Percentiles rank a stretch among this genome's conserved stretches.
These are phyloP conservation scores for Barnettozyma sp. DNA, from an alignment of 805 yeast species.

Conservation along the genomic window DNA sequence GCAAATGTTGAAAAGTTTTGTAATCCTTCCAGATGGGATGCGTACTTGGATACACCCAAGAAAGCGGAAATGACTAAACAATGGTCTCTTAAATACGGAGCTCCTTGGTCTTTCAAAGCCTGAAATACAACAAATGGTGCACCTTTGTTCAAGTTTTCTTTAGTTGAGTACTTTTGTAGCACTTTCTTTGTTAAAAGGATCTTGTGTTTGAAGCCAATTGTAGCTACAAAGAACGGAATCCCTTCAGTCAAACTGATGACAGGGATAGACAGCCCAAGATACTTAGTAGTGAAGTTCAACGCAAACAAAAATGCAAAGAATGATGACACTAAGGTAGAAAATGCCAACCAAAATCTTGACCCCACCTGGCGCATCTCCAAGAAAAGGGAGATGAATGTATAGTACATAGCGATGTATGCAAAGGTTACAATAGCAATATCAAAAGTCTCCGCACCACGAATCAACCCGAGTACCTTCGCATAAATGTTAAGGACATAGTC, in stretches of 20 bases:
- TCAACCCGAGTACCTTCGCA: constrained; percentile 36
- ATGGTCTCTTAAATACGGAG: constrained; percentile 58
- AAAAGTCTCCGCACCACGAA: constrained; percentile 73
- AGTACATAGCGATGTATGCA: constrained; percentile 85
- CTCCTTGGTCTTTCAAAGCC: constrained; percentile 32
- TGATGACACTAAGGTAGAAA: constrained; percentile 71
- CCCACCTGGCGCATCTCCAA: constrained; percentile 70
- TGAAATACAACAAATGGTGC: constrained; percentile 30
- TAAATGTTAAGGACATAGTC: constrained; percentile 41
- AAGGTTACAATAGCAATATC: constrained; percentile 72
- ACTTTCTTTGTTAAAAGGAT: constrained; percentile 61
- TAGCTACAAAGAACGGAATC: constrained; percentile 85
- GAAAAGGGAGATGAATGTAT: constrained; percentile 69
- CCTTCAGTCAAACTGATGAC: constrained; percentile 80
- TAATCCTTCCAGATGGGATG: constrained; percentile 63
- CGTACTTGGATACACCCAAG: constrained; percentile 55
- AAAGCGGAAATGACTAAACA: constrained; percentile 65
- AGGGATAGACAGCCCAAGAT: constrained; percentile 56
- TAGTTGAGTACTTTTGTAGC: constrained; percentile 26
- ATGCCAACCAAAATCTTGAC: constrained; percentile 81
- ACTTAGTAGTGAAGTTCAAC: constrained; percentile 49
- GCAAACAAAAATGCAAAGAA: constrained; percentile 82
- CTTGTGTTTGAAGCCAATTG: constrained; percentile 87
- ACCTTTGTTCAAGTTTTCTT: constrained; percentile 27
- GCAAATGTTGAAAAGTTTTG: constrained; percentile 74